These are phyloP conservation scores for Cyberlindnera galapagoensis DNA, from an alignment of 805 yeast species.

Conservation along the genomic window DNA sequence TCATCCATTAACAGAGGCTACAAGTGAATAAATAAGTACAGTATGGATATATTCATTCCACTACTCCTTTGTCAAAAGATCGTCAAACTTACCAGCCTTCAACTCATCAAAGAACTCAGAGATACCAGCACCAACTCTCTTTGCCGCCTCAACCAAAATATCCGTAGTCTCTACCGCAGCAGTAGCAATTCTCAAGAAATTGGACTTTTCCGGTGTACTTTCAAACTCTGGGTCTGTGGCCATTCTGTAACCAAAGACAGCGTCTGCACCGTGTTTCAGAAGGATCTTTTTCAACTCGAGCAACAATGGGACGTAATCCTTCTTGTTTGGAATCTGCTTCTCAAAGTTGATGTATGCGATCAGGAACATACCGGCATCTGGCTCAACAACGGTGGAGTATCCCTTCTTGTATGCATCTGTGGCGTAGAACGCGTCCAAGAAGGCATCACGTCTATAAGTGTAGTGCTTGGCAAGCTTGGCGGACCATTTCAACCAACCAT, in stretches of 20 bases:
- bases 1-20: too few relatives aligned
- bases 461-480: conserved; percentile 54
- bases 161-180: conserved; percentile 44
- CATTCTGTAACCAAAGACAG: conserved; percentile 56
- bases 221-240: conserved; percentile 35
- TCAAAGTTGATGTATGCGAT: conserved; percentile 40
- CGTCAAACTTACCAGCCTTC: conserved; percentile 20
- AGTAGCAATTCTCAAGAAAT: conserved; percentile 53
- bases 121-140: conserved; percentile 44
- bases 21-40: too few relatives aligned
- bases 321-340: conserved; percentile 17
- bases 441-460: conserved; percentile 54
- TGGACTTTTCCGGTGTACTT: conserved; percentile 34
- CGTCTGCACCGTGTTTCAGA: conserved; percentile 44
- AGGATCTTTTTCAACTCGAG: conserved; percentile 37
- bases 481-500: conserved; percentile 69
- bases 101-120: conserved; percentile 34
- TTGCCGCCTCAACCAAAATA: conserved; percentile 43
- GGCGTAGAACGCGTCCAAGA: conserved; percentile 45
- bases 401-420: conserved; percentile 34
- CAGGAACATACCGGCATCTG: conserved; percentile 73
- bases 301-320: conserved; percentile 33
- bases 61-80: background rate
- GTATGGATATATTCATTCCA: too few relatives aligned
- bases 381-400: conserved; percentile 36